Conservation (phyloP, 345 rosid genomes). For the Syzygium grande region DNA sequence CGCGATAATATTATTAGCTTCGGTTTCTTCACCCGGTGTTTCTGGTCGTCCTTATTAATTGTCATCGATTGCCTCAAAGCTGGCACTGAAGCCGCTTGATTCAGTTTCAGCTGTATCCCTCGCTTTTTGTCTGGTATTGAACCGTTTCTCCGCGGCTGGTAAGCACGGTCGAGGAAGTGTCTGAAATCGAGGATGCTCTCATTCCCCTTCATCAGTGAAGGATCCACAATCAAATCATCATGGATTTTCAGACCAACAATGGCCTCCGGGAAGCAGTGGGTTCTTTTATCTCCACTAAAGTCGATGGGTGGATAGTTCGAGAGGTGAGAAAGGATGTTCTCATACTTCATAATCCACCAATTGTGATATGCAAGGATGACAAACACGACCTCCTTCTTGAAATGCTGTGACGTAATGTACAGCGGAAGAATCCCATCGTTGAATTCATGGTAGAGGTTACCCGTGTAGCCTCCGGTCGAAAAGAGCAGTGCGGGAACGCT, state of each 20-base stretch:
- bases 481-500: constrained; percentile 67
- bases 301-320: constrained; percentile 44
- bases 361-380: constrained; percentile 62
- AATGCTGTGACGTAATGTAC: constrained; percentile 67
- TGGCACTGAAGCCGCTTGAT: constrained; percentile 9
- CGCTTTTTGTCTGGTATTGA: constrained; percentile 33
- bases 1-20: constrained; percentile 59
- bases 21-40: constrained; percentile 24
- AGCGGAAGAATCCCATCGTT: constrained; percentile 78
- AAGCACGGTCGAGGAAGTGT: constrained; percentile 49
- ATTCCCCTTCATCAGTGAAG: constrained; percentile 29
- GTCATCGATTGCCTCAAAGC: constrained; percentile 2
- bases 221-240: constrained; percentile 56
- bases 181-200: constrained; percentile 50
- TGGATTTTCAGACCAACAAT: constrained; percentile 71
- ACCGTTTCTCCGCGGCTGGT: constrained; percentile 36
- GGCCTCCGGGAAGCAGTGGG: constrained; percentile 77
- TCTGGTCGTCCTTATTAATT: neutral
- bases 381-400: constrained; percentile 60
- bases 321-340: constrained; percentile 41
- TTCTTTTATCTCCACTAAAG: constrained; percentile 51
- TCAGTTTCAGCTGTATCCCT: constrained; percentile 19
- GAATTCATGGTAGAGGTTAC: constrained; percentile 79
- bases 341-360: constrained; percentile 84
- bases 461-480: constrained; percentile 79